Evolutionary conservation across 495 filamentous ascomycete species (phyloP).

Genomic region (Pseudoneurospora amorphoporcata): DNA sequence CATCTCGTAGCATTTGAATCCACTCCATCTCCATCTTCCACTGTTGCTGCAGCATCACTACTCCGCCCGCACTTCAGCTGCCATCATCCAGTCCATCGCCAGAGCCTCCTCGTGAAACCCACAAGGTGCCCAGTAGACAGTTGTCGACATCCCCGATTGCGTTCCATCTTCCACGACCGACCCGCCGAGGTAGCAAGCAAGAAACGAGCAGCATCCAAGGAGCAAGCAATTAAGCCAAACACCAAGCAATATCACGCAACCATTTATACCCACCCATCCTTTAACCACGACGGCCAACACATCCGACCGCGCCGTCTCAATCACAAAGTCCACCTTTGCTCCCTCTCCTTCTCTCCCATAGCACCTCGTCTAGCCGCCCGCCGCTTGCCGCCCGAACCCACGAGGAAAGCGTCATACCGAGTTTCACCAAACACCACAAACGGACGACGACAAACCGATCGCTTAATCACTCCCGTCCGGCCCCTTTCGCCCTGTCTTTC

Average conservation of each 20-base stretch:
- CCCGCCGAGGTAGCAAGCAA: neutral
- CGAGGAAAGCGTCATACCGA: neutral
- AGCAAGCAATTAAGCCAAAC: neutral
- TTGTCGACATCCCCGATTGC: neutral
- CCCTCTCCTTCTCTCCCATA: neutral
- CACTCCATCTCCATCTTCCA: neutral
- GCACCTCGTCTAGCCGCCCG: neutral
- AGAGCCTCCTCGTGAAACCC: neutral
- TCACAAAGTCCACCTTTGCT: neutral
- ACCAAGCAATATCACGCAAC: neutral
- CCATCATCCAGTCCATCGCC: neutral
- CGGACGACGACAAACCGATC: neutral
- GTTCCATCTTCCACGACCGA: neutral
- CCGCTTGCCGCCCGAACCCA: neutral
- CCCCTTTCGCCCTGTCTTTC: neutral
- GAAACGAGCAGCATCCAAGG: neutral
- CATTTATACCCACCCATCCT: neutral
- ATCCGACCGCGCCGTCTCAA: neutral
- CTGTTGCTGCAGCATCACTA: neutral
- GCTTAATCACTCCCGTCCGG: neutral
- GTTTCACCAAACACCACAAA: neutral
- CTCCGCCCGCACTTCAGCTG: neutral
- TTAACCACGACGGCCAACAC: neutral
- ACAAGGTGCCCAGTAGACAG: neutral
- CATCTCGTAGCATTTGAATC: neutral